Evolutionary conservation across 1,284 basidiomycete genomes (phyloP), one percentile per base, ranked within the genome.

Genomic region (Termitomyces sp.): DNA sequence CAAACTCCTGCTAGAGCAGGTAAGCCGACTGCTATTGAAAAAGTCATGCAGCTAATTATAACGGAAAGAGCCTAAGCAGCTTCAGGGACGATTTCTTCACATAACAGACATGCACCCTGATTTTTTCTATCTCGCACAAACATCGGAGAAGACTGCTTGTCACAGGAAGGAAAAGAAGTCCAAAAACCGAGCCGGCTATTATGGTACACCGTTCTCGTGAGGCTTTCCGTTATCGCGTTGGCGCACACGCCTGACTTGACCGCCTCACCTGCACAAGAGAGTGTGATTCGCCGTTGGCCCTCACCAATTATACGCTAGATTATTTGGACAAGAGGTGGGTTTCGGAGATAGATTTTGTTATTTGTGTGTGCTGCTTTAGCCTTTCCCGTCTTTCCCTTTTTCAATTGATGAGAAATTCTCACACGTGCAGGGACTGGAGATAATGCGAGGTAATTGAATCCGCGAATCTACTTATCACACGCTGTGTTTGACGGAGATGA

Each of bases 61-160:
- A 5, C 19, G 30, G n/a, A 42, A 64, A 77, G 75, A 68, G 57
- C 73, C 73, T 46, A 77, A 72, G 52, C 79, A 79, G 65, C 74
- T 89, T 31, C 81, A 81, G 57, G 90, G 89, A 2, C 80, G 88
- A 39, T 92, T 92, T 68, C 69, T 92, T 33, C 76, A 77, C 52
- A 83, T 92, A 61, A 91, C 89, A 40, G 90, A 93, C 68, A 81
- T 92, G 59, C 90, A 93, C 65, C 88, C 89, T 26, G 90, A 92
- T 70, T 78, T 81, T 28, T 72, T 80, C 67, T 90, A 88, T 65
- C 64, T 64, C 17, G 63, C 66, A 34, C 75, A 75, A 49, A 70
- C 79, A 39, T 78, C 82, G 12, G 71, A 76, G 58, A 74, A 73
- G 33, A 81, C 76, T 12, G 76, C 82, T 5, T 90, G 88, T 61